These are phyloP conservation scores for Hanseniaspora pseudoguilliermondii DNA, from an alignment of 805 yeast species.

Conservation along the genomic window DNA sequence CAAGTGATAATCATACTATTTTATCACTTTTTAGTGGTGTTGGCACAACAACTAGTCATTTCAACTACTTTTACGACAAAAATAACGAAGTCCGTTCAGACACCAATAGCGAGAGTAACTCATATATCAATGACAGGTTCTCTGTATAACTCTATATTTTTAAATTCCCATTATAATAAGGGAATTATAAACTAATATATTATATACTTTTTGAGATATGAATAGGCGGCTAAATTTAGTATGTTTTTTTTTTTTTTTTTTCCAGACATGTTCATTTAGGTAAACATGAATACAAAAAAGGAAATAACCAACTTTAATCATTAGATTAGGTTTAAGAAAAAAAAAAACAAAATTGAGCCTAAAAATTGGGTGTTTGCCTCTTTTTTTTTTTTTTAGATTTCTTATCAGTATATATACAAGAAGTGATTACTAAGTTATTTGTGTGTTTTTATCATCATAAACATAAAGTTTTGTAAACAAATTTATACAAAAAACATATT, in stretches of 20 bases:
- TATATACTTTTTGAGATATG: not conserved
- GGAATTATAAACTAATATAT: too few relatives aligned
- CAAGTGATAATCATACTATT: not conserved
- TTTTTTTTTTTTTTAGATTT: not conserved
- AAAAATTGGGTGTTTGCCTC: not conserved
- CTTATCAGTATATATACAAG: not conserved
- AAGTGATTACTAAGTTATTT: too few relatives aligned
- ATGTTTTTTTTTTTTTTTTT: not conserved
- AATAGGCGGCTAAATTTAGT: not conserved
- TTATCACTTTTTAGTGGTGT: conserved; percentile 11
- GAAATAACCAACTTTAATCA: not conserved
- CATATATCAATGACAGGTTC: not conserved
- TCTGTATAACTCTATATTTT: not conserved
- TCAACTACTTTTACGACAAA: not conserved
- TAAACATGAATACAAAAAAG: not conserved
- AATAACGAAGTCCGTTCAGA: not conserved
- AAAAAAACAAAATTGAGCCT: not conserved
- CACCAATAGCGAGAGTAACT: not conserved
- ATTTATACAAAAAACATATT: not conserved
- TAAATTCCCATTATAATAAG: not conserved
- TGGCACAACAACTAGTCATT: conserved; percentile 10
- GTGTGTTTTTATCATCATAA: too few relatives aligned
- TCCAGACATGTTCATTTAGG: not conserved
- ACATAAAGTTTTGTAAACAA: not conserved
- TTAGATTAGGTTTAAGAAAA: not conserved